Conservation (phyloP, 306 rosid species). For the Quercus alba region DNA sequence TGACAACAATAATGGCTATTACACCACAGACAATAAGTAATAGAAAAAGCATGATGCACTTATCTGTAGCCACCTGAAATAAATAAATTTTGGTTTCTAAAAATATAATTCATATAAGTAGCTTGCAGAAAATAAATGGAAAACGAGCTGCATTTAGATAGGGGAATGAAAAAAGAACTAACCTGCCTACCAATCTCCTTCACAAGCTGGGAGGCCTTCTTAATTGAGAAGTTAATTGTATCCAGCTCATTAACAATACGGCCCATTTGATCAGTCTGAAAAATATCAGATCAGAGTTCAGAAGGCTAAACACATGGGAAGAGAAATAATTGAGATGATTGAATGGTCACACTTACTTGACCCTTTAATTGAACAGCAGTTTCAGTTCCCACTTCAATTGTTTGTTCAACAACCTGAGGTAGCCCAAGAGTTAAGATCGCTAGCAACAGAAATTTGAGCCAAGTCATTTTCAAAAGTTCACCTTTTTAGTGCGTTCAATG, state of each 20-base stretch:
- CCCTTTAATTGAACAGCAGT: conserved; percentile 90
- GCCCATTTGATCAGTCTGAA: conserved; percentile 99
- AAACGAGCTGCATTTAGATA: neutral
- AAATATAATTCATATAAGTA: neutral
- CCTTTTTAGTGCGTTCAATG: conserved; percentile 87
- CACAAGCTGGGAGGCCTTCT: conserved; percentile 97
- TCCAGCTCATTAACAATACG: conserved; percentile 96
- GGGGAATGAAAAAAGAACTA: conserved; percentile 11
- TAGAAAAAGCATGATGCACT: conserved; percentile 96
- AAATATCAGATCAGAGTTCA: conserved; percentile 11
- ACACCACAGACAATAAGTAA: conserved; percentile 90
- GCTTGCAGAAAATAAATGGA: neutral
- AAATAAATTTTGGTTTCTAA: conserved; percentile 19
- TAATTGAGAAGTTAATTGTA: conserved; percentile 95
- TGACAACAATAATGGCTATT: conserved; percentile 87
- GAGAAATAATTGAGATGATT: conserved; percentile 6
- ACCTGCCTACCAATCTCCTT: conserved; percentile 99
- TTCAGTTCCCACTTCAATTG: conserved; percentile 94
- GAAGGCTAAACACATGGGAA: conserved; percentile 17
- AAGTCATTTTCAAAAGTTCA: conserved; percentile 21
- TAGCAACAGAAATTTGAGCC: conserved; percentile 8
- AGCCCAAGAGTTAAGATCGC: conserved; percentile 10
- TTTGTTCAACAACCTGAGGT: conserved; percentile 81
- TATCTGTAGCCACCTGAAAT: conserved; percentile 93
- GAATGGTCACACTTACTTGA: conserved; percentile 60